These are phyloP conservation scores for Alternaria rosae DNA, from an alignment of 2,329 filamentous ascomycete genomes.

Conservation along the genomic window DNA sequence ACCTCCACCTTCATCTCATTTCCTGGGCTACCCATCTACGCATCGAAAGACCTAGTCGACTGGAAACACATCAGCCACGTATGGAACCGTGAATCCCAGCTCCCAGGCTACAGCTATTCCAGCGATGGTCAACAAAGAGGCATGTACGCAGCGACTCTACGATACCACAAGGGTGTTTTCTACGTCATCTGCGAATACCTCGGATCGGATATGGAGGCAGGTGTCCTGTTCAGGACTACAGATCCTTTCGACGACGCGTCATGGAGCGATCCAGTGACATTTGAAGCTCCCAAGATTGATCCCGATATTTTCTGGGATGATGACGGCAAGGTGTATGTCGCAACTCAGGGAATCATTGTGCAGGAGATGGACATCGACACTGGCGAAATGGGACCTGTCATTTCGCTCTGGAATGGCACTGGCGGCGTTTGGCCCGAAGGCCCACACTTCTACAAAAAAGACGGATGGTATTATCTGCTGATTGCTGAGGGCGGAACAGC, in stretches of 20 bases:
- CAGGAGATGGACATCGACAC: conserved; percentile 44
- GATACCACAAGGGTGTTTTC: conserved; percentile 31
- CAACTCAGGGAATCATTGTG: conserved; percentile 26
- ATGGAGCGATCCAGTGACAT: conserved; percentile 28
- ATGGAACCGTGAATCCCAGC: conserved; percentile 26
- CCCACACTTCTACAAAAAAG: conserved; percentile 49
- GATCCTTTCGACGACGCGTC: conserved; percentile 21
- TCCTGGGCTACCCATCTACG: conserved; percentile 61
- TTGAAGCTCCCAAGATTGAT: conserved; percentile 50
- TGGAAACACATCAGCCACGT: conserved; percentile 24
- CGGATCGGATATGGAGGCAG: neutral
- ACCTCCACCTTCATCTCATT: conserved; percentile 62
- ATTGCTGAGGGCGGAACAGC: conserved; percentile 48
- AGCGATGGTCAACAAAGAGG: conserved; percentile 16
- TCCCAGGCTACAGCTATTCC: conserved; percentile 23
- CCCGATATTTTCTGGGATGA: conserved; percentile 65
- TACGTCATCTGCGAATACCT: conserved; percentile 32
- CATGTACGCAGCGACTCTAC: conserved; percentile 33
- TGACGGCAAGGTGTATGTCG: conserved; percentile 61
- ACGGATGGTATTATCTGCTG: conserved; percentile 43
- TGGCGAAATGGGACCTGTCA: conserved; percentile 31
- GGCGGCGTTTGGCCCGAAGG: conserved; percentile 42
- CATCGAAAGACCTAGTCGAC: conserved; percentile 55
- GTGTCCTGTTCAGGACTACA: conserved; percentile 23
- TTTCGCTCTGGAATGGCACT: conserved; percentile 33